Evolutionary conservation across 768 basidiomycete species (phyloP).

Genomic region (Pseudohyphozyma bogoriensis): DNA sequence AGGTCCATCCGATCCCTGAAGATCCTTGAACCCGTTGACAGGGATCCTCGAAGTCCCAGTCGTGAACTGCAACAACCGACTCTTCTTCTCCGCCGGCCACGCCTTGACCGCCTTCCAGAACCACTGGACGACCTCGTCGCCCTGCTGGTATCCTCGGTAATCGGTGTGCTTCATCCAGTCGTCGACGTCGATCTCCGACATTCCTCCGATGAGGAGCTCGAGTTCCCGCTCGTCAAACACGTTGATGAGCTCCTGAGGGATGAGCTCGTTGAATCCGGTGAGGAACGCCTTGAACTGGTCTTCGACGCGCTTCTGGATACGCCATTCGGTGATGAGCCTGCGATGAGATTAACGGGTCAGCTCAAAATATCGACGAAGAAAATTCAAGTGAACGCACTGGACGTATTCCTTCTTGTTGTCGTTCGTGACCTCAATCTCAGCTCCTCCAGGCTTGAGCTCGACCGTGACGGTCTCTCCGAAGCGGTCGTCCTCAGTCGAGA

Average conservation of each 20-base stretch:
- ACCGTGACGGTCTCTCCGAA: constrained; percentile 98
- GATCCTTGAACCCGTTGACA: constrained; percentile 95
- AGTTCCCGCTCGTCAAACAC: constrained; percentile 98
- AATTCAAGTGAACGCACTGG: constrained; percentile 48
- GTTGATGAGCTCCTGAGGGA: constrained; percentile 93
- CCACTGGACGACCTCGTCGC: constrained; percentile 90
- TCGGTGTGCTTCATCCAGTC: constrained; percentile 96
- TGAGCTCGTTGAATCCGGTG: constrained; percentile 99
- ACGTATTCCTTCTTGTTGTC: constrained; percentile 99
- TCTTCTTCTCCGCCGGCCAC: constrained; percentile 97
- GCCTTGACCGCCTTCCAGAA: constrained; percentile 92
- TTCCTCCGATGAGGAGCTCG: constrained; percentile 92
- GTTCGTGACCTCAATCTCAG: constrained; percentile 75
- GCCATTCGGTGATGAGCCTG: constrained; percentile 77
- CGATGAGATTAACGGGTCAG: not conserved
- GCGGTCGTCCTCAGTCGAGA: constrained; percentile 91
- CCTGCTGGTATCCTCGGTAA: constrained; percentile 81
- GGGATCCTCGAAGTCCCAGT: constrained; percentile 53
- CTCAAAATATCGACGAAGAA: not conserved
- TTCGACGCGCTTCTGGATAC: constrained; percentile 91
- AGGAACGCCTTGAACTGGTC: constrained; percentile 99
- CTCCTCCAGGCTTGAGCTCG: constrained; percentile 82
- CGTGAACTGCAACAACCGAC: constrained; percentile 57
- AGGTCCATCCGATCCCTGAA: constrained; percentile 95
- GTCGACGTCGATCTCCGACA: constrained; percentile 97